phyloP scores from a whole-genome alignment of 768 basidiomycete species.

The Epithele typhae region DNA sequence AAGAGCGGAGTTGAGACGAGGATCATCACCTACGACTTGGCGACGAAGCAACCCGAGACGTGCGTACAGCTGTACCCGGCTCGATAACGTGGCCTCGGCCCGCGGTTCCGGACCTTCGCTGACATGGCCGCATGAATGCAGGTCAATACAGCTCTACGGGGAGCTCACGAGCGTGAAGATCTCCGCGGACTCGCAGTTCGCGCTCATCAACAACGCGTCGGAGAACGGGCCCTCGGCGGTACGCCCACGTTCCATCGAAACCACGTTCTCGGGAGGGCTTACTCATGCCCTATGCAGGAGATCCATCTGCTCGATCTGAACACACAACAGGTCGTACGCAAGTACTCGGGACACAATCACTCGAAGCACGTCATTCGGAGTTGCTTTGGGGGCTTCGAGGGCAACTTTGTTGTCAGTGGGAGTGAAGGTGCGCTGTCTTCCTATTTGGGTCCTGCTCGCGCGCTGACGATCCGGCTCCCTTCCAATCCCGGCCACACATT shows the following conservation, averaged over 20 bases:
- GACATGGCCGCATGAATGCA: slow-evolving; percentile 27
- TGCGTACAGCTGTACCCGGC: too few species aligned
- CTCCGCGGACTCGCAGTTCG: slow-evolving; percentile 81
- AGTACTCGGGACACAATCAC: slow-evolving; percentile 84
- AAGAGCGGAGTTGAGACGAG: slow-evolving; percentile 41
- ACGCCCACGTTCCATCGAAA: slow-evolving; percentile 8
- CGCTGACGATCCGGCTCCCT: too few species aligned
- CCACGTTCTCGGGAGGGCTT: slow-evolving; percentile 6
- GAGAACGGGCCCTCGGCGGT: slow-evolving; percentile 53
- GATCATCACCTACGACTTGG: slow-evolving; percentile 75
- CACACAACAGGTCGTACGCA: slow-evolving; percentile 64
- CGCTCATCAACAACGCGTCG: slow-evolving; percentile 82
- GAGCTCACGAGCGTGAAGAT: slow-evolving; percentile 88
- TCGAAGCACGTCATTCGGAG: slow-evolving; percentile 83
- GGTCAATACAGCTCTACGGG: slow-evolving; percentile 63
- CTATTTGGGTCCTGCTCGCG: too few species aligned
- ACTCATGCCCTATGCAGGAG: slow-evolving; percentile 50
- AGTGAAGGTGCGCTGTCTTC: slow-evolving; percentile 73
- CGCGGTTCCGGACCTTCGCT: too few species aligned
- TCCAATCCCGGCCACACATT: too few species aligned
- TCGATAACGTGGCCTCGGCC: too few species aligned
- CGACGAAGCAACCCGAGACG: slow-evolving; percentile 63
- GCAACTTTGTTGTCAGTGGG: slow-evolving; percentile 87
- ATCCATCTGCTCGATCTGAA: slow-evolving; percentile 84
- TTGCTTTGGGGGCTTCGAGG: slow-evolving; percentile 89